Percentiles rank a stretch among this genome's conserved stretches.
Conservation (phyloP, 192 early-diverging fungal genomes). For the Coemansia sp. region DNA sequence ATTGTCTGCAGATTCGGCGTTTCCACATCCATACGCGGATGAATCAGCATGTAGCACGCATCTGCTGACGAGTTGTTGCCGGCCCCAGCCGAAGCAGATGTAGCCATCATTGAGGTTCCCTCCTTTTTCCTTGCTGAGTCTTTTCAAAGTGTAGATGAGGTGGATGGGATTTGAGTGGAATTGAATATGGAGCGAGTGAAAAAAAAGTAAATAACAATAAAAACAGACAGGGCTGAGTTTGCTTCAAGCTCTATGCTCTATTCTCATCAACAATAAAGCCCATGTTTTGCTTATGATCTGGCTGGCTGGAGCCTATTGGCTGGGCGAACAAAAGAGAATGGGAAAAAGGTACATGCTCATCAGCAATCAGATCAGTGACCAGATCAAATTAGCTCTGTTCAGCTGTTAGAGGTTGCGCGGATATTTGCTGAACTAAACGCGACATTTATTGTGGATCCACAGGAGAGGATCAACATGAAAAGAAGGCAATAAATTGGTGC, state of each 20-base stretch:
- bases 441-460: too few species aligned
- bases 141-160: slow-evolving; percentile 5
- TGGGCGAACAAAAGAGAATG: not conserved
- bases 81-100: slow-evolving; percentile 10
- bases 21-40: slow-evolving; percentile 42
- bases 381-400: too few species aligned
- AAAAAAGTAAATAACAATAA: not conserved
- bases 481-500: too few species aligned
- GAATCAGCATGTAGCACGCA: slow-evolving; percentile 57
- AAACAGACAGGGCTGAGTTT: not conserved
- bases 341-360: too few species aligned
- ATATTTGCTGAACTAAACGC: too few species aligned
- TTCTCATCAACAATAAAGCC: too few species aligned
- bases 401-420: too few species aligned
- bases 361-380: not conserved
- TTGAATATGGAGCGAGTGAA: not conserved
- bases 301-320: slow-evolving; percentile 19
- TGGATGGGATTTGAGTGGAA: too few species aligned
- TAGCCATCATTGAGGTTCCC: slow-evolving; percentile 40
- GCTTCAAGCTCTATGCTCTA: too few species aligned
- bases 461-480: too few species aligned
- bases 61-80: slow-evolving; percentile 32
- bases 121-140: too few species aligned
- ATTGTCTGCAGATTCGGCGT: slow-evolving; percentile 48
- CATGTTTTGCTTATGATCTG: too few species aligned